Evolutionary conservation across 257 asterid genomes (phyloP).

Genomic region (Jasminum sambac): DNA sequence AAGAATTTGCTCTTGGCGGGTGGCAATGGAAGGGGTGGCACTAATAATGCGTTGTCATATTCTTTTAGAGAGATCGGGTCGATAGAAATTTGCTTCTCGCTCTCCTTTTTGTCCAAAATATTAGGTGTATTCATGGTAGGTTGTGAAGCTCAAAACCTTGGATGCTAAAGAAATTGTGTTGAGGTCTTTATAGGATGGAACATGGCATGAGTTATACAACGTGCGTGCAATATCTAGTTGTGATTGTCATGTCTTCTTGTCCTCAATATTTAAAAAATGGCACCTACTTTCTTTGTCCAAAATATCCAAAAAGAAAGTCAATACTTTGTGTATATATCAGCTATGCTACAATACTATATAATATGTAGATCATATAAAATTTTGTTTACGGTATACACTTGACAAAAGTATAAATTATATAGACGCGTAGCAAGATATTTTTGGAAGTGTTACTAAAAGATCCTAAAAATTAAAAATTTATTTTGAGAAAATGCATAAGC

Average conservation of each 20-base stretch:
- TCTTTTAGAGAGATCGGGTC: constrained; percentile 60
- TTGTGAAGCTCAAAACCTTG: background rate
- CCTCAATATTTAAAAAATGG: background rate
- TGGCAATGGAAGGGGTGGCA: constrained; percentile 28
- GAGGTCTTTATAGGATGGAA: background rate
- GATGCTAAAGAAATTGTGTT: background rate
- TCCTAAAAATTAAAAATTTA: too few relatives aligned
- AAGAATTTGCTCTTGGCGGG: constrained; percentile 39
- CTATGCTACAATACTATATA: too few relatives aligned
- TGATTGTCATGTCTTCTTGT: constrained; percentile 41
- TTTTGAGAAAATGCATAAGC: too few relatives aligned
- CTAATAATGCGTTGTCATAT: background rate
- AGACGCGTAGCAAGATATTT: too few relatives aligned
- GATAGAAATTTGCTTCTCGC: constrained; percentile 64
- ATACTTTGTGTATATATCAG: too few relatives aligned
- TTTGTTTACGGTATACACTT: too few relatives aligned
- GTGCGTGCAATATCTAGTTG: constrained; percentile 48
- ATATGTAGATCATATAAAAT: too few relatives aligned
- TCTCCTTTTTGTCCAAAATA: constrained; percentile 27
- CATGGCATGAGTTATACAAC: constrained; percentile 16
- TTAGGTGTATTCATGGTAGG: background rate
- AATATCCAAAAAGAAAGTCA: too few relatives aligned
- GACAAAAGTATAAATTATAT: too few relatives aligned
- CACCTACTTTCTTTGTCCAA: too few relatives aligned
- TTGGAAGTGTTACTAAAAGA: too few relatives aligned